Evolutionary conservation across 1,139 yeast species (phyloP).

Genomic region (Blastobotrys serpentis): DNA sequence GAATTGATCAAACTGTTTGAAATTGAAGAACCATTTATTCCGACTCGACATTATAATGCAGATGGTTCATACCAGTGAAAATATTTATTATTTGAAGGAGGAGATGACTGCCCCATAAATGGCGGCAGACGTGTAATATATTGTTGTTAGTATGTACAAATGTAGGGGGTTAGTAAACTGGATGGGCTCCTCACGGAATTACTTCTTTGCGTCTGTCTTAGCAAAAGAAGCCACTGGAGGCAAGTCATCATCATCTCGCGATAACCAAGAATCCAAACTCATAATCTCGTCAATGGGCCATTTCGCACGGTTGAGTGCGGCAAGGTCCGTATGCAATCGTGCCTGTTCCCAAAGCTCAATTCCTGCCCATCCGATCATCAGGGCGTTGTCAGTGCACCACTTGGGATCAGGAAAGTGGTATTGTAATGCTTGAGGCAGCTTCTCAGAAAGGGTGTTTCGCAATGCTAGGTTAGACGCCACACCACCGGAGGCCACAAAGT

Average conservation of each 20-base stretch:
- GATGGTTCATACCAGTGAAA: slow-evolving; percentile 5
- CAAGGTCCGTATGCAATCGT: slow-evolving; percentile 49
- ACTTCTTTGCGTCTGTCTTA: background rate
- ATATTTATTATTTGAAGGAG: background rate
- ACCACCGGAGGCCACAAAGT: slow-evolving; percentile 88
- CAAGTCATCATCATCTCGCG: slow-evolving; percentile 6
- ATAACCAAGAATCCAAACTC: slow-evolving; percentile 16
- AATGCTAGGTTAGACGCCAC: slow-evolving; percentile 76
- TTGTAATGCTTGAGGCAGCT: slow-evolving; percentile 35
- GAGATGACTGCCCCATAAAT: background rate
- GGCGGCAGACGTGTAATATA: too few species aligned
- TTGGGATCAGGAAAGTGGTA: slow-evolving; percentile 67
- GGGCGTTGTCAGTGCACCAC: slow-evolving; percentile 91
- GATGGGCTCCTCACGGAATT: too few species aligned
- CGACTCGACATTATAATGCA: slow-evolving; percentile 14
- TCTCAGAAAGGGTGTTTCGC: slow-evolving; percentile 48
- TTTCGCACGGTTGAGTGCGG: slow-evolving; percentile 59
- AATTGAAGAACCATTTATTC: slow-evolving; percentile 12
- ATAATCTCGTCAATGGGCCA: slow-evolving; percentile 56
- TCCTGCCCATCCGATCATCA: slow-evolving; percentile 98
- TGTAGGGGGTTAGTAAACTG: too few species aligned
- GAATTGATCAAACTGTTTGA: slow-evolving; percentile 35
- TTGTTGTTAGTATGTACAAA: too few species aligned
- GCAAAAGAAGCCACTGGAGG: background rate
- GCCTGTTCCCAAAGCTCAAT: slow-evolving; percentile 68